phyloP scores from a whole-genome alignment of 441 rosid species.

The Pelargonium fulgidum region DNA sequence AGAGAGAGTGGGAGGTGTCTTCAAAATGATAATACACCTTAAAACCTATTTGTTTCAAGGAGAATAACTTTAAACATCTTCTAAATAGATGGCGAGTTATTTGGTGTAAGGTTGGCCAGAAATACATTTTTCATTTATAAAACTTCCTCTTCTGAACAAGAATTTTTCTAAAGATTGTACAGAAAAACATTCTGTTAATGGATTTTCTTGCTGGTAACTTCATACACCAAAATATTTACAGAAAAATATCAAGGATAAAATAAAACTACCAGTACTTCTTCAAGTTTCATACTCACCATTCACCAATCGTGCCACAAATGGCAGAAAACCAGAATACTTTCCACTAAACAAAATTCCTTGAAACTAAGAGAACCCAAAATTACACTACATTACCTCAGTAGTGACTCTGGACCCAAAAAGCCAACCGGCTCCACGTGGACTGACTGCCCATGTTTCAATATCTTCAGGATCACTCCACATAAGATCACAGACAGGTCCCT shows the following conservation, averaged over 20 bases:
- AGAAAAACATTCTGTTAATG: no score
- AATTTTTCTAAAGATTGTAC: no score
- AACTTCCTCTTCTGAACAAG: no score
- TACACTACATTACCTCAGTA: slow-evolving; percentile 61
- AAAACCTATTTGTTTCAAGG: not conserved
- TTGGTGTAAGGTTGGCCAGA: not conserved
- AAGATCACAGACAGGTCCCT: slow-evolving; percentile 98
- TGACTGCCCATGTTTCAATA: slow-evolving; percentile 99
- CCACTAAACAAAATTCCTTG: no score
- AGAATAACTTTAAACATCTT: not conserved
- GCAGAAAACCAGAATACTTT: no score
- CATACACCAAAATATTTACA: no score
- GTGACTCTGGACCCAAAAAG: slow-evolving; percentile 99
- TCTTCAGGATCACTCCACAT: slow-evolving; percentile 99
- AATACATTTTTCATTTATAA: not conserved
- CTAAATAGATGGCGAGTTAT: not conserved
- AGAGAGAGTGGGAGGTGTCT: slow-evolving; percentile 7
- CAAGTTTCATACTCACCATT: no score
- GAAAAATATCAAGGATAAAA: no score
- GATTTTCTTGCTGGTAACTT: no score
- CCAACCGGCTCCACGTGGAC: slow-evolving; percentile 99
- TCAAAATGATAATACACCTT: not conserved
- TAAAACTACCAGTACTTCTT: no score
- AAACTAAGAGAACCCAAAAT: no score
- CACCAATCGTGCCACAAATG: no score